phyloP scores from a whole-genome alignment of 768 basidiomycete genomes.

The Dacryopinax primogenitus region DNA sequence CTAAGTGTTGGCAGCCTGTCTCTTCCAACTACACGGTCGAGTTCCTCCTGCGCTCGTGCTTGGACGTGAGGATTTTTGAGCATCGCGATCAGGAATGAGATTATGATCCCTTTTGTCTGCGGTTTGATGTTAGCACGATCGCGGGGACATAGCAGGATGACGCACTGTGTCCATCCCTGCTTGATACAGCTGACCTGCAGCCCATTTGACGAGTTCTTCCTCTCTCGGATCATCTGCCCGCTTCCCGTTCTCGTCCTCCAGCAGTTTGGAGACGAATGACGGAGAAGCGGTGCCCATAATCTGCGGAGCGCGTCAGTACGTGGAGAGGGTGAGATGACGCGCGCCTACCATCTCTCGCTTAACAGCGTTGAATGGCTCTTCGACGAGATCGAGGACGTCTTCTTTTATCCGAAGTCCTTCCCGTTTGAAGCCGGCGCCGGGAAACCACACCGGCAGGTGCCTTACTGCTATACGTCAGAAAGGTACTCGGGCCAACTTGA shows the following conservation, averaged over 20 bases:
- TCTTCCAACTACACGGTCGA: slow-evolving; percentile 17
- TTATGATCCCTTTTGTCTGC: too few relatives aligned
- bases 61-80: neutral
- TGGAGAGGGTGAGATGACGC: neutral
- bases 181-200: neutral
- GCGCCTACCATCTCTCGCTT: neutral
- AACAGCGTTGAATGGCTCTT: neutral
- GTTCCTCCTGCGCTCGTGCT: slow-evolving; percentile 17
- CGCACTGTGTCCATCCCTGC: too few relatives aligned
- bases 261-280: neutral
- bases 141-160: too few relatives aligned
- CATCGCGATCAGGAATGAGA: neutral
- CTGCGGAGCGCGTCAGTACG: neutral
- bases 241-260: neutral
- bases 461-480: neutral
- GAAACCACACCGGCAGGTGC: neutral
- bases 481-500: neutral
- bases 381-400: neutral
- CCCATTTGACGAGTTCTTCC: neutral
- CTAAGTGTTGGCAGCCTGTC: slow-evolving; percentile 16
- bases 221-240: neutral
- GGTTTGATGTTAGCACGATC: too few relatives aligned
- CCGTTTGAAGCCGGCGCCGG: neutral
- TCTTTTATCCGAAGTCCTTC: neutral
- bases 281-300: neutral